A percentile compares a stretch with the other conserved stretches of the same genome.
Conservation (phyloP, 2,329 filamentous ascomycete genomes). For the Chrysosphaeria jannelii region DNA sequence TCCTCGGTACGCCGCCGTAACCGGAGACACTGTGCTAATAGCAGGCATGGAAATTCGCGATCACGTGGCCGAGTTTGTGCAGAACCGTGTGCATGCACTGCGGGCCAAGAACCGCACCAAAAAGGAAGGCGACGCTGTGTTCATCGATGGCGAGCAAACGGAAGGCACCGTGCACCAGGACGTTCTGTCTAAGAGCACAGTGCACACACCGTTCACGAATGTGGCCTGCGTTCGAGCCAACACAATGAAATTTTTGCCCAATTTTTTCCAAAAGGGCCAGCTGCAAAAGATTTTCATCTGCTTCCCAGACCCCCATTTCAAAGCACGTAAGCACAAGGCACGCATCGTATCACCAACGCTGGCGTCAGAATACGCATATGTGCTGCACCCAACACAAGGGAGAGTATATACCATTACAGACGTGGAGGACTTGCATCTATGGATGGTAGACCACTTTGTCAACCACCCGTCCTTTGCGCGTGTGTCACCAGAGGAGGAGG, state of each 20-base stretch:
- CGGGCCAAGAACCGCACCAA: slow-evolving; percentile 31
- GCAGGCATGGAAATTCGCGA: slow-evolving; percentile 72
- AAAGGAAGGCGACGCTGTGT: too few relatives aligned
- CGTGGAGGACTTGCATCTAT: slow-evolving; percentile 73
- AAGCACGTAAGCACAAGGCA: slow-evolving; percentile 87
- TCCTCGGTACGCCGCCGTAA: slow-evolving; percentile 28
- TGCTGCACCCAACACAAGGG: slow-evolving; percentile 42
- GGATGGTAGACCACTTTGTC: slow-evolving; percentile 75
- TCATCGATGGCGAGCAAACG: too few relatives aligned
- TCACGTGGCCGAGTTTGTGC: slow-evolving; percentile 72
- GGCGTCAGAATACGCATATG: slow-evolving; percentile 81
- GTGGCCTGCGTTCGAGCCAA: slow-evolving; percentile 72
- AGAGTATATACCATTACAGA: slow-evolving; percentile 92
- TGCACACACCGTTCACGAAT: slow-evolving; percentile 37
- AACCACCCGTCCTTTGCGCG: slow-evolving; percentile 53
- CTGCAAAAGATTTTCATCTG: slow-evolving; percentile 86
- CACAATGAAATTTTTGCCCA: slow-evolving; percentile 98
- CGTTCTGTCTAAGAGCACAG: too few relatives aligned
- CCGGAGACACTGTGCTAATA: too few relatives aligned
- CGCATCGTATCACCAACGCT: slow-evolving; percentile 72
- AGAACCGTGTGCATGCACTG: slow-evolving; percentile 60
- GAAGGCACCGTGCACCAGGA: neutral
- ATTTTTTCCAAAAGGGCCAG: slow-evolving; percentile 65
- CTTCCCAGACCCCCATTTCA: slow-evolving; percentile 97
- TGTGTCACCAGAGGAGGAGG: slow-evolving; percentile 29